Base-by-base conservation (phyloP, 768 basidiomycete species). In the Tylopilus subfusipes region DNA sequence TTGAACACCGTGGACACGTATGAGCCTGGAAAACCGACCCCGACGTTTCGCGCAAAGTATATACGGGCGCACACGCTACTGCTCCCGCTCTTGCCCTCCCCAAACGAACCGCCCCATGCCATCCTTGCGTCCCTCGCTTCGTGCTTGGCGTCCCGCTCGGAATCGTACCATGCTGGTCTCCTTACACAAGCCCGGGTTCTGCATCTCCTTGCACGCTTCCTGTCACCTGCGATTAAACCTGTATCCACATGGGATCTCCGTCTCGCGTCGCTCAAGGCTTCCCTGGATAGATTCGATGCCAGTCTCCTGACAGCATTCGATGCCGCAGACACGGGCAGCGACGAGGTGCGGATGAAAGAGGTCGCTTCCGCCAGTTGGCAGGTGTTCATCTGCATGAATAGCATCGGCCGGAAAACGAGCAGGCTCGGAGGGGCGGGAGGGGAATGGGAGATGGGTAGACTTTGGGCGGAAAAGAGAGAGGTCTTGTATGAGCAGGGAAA, bases 381-480 rank as follows among this genome's bases (percentile, higher is more conserved):
- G 16, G 19, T 52, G n/a, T 52, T 43, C 2, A 27, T 52, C 5
- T 52, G 51, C 5, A 38, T 43, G 43, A 38, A 45, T 19, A 16
- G 33, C 19, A 52, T 52, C 4, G 51, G 51, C 7, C 43, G 34
- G 1, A 25, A 19, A 22, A 27, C 5, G 13, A 21, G 42, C 25
- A 62, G 52, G 33, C 33, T 47, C 3, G 25, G 57, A 18, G 52
- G 47, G 1, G 7, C 48, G 1, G 44, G 34, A 22, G 55, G 47
- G 12, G 88, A 92, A 53, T 95, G 91, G 91, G 95, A 96, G 71
- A 84, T 97, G 77, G 91, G 91, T 1, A 87, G 92, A 59, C 86
- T 95, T 18, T 99, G 96, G 92, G 86, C 90, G 1, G 95, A 99
- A 72, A 95, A 96, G 75, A 76, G 89, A 42, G 94, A 96, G 68